These are phyloP conservation scores for Kandelia obovata DNA, from an alignment of 345 rosid species.

Conservation along the genomic window DNA sequence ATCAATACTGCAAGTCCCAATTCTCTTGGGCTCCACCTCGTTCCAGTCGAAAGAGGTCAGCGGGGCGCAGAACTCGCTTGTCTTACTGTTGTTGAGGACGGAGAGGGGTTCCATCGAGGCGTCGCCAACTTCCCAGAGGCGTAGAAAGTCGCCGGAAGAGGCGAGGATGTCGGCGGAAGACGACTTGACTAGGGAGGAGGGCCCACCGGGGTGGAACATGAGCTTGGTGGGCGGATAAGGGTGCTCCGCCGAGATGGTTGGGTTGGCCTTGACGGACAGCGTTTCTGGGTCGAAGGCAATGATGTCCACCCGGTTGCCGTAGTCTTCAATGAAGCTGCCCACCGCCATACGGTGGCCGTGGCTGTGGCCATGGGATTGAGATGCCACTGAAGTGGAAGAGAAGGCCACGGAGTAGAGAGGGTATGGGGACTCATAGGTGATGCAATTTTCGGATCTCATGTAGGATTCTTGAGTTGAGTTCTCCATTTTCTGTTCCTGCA, in stretches of 20 bases:
- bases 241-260: constrained; percentile 56
- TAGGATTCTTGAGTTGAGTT: constrained; percentile 76
- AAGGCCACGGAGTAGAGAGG: constrained; percentile 85
- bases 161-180: constrained; percentile 53
- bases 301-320: constrained; percentile 75
- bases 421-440: constrained; percentile 78
- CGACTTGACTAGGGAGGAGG: constrained; percentile 33
- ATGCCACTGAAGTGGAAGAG: constrained; percentile 36
- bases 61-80: constrained; percentile 72
- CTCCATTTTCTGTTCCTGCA: constrained; percentile 40
- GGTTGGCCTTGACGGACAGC: constrained; percentile 52
- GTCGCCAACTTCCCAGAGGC: constrained; percentile 61
- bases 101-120: constrained; percentile 44
- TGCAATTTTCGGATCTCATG: constrained; percentile 66
- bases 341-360: constrained; percentile 65
- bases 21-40: constrained; percentile 76
- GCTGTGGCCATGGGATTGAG: constrained; percentile 19
- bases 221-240: constrained; percentile 83
- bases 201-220: constrained; percentile 55
- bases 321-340: constrained; percentile 87
- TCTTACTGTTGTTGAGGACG: constrained; percentile 65
- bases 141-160: constrained; percentile 77
- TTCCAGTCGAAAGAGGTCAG: constrained; percentile 97
- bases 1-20: constrained; percentile 90
- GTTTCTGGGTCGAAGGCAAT: constrained; percentile 75